A percentile compares a stretch with the other conserved stretches of the same genome.
Evolutionary conservation across 2,329 filamentous ascomycete genomes (phyloP).

Genomic region (Fusarium hainanense): DNA sequence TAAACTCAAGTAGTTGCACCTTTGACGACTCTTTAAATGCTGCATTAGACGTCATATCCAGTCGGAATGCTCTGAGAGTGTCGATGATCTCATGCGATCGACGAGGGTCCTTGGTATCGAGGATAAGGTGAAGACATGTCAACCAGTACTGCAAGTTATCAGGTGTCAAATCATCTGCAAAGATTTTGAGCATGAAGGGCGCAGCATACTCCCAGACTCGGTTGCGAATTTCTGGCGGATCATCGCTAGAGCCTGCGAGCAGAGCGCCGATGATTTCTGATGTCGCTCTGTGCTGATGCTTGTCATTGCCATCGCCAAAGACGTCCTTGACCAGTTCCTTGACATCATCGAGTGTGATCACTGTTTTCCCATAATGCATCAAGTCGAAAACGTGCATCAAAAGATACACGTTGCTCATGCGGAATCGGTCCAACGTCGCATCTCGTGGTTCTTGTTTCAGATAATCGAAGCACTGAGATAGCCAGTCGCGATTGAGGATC

Average conservation of each 20-base stretch:
- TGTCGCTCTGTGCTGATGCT: conserved; percentile 96
- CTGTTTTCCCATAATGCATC: conserved; percentile 81
- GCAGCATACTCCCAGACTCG: conserved; percentile 90
- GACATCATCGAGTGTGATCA: conserved; percentile 86
- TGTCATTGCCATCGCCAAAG: conserved; percentile 93
- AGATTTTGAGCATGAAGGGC: conserved; percentile 85
- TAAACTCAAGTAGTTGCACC: conserved; percentile 88
- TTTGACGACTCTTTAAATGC: conserved; percentile 99
- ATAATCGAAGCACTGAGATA: conserved; percentile 87
- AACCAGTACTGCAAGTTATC: conserved; percentile 97
- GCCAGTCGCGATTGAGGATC: conserved; percentile 85
- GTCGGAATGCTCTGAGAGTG: conserved; percentile 82
- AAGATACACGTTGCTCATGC: conserved; percentile 87
- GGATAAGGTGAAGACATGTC: conserved; percentile 88
- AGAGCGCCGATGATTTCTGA: conserved; percentile 92
- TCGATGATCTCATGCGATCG: conserved; percentile 88
- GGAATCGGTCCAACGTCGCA: conserved; percentile 82
- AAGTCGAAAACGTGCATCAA: conserved; percentile 92
- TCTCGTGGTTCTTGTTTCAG: conserved; percentile 97
- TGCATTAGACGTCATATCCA: conserved; percentile 95
- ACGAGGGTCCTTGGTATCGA: conserved; percentile 90
- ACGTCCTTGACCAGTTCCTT: conserved; percentile 80
- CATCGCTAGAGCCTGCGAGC: conserved; percentile 82
- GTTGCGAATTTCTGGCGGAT: conserved; percentile 77
- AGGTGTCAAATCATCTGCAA: conserved; percentile 91